Evolutionary conservation across 129 eudicot species (phyloP).

Genomic region (Arctium minus): DNA sequence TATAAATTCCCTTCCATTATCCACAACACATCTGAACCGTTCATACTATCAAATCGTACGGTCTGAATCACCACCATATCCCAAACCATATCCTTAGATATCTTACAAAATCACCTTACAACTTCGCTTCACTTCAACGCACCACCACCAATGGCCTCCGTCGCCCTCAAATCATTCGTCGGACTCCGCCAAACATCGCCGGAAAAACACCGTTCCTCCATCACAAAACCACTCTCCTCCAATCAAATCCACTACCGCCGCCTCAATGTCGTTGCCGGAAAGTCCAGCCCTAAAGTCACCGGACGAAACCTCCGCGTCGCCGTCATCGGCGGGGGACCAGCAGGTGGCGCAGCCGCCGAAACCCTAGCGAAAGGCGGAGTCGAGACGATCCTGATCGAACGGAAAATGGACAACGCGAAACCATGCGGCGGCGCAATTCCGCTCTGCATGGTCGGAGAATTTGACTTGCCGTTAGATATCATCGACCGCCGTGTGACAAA

Average conservation of each 20-base stretch:
- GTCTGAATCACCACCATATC: constrained; percentile 30
- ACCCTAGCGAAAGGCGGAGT: constrained; percentile 91
- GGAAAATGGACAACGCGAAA: constrained; percentile 90
- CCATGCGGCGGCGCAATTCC: constrained; percentile 99
- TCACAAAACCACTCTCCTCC: constrained; percentile 24
- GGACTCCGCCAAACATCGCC: constrained; percentile 76
- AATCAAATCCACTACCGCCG: constrained; percentile 30
- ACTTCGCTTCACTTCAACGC: constrained; percentile 19
- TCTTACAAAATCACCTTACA: constrained; percentile 32
- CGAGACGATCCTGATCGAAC: constrained; percentile 74
- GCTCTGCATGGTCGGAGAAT: constrained; percentile 96
- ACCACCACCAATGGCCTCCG: constrained; percentile 60
- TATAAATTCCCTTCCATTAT: constrained; percentile 37
- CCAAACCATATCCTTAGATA: constrained; percentile 67
- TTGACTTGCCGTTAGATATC: constrained; percentile 84
- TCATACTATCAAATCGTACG: constrained; percentile 47
- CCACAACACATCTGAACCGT: constrained; percentile 57
- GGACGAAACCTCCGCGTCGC: constrained; percentile 98
- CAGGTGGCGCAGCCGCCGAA: constrained; percentile 98
- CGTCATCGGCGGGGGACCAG: constrained; percentile 94
- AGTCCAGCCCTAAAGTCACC: constrained; percentile 75
- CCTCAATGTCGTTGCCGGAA: constrained; percentile 49
- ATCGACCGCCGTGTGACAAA: constrained; percentile 90
- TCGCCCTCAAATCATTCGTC: constrained; percentile 78
- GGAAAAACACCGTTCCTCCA: constrained; percentile 35